A percentile compares a stretch with the other conserved stretches of the same genome.
These are phyloP conservation scores for Aspergillus taichungensis DNA, from an alignment of 495 filamentous ascomycete species.

Conservation along the genomic window DNA sequence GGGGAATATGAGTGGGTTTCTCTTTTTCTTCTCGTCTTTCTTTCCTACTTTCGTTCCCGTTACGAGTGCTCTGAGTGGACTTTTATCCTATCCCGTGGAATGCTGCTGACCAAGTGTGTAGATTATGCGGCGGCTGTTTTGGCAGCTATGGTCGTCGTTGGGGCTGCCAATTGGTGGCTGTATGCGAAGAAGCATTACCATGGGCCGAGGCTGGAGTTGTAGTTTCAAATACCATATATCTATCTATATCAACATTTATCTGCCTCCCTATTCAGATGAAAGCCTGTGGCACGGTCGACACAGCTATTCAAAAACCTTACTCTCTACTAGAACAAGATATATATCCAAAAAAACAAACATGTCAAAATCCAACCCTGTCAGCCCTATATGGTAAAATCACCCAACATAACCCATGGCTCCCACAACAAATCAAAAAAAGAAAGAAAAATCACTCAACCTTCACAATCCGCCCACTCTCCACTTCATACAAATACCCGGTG, in stretches of 20 bases:
- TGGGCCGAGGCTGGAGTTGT: slow-evolving; percentile 21
- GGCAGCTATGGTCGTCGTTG: slow-evolving; percentile 18
- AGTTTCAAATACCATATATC: neutral
- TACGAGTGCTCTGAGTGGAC: slow-evolving; percentile 11
- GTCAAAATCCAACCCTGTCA: no score
- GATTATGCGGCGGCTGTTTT: slow-evolving; percentile 26
- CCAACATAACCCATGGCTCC: no score
- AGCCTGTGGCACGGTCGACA: no score
- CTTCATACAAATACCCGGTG: slow-evolving; percentile 74
- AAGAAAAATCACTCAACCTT: slow-evolving; percentile 30
- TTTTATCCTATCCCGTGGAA: neutral
- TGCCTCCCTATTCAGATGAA: no score
- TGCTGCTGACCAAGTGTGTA: slow-evolving; percentile 1
- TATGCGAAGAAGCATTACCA: slow-evolving; percentile 21
- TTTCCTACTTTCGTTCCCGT: slow-evolving; percentile 8
- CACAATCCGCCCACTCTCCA: slow-evolving; percentile 63
- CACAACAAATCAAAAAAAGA: no score
- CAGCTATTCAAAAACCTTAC: no score
- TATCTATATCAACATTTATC: no score
- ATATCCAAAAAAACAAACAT: no score
- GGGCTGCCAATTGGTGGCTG: slow-evolving; percentile 17
- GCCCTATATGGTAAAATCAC: no score
- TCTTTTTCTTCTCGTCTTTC: slow-evolving; percentile 12
- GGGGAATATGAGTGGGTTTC: slow-evolving; percentile 19
- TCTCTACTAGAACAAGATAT: no score